These are phyloP conservation scores for Paulownia fortunei DNA, from an alignment of 257 asterid genomes.

Conservation along the genomic window DNA sequence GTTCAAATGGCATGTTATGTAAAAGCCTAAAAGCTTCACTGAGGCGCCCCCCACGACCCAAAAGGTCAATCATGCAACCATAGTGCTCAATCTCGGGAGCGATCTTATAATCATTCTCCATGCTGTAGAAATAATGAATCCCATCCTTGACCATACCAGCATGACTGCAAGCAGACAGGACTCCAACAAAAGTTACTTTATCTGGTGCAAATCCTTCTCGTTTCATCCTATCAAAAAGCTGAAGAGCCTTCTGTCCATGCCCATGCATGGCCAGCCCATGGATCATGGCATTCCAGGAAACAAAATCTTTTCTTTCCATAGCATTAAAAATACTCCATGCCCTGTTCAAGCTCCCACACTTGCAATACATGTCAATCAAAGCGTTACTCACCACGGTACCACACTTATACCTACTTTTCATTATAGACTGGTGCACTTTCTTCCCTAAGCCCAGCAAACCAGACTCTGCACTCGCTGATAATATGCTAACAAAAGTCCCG, in stretches of 20 bases:
- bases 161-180: constrained; percentile 76
- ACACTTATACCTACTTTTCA: constrained; percentile 36
- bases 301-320: constrained; percentile 58
- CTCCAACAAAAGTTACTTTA: constrained; percentile 67
- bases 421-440: constrained; percentile 60
- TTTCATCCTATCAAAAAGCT: constrained; percentile 61
- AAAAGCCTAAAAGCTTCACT: constrained; percentile 66
- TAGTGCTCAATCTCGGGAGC: constrained; percentile 74
- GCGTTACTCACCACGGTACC: constrained; percentile 62
- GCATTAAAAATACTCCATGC: constrained; percentile 58
- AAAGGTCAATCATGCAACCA: constrained; percentile 80
- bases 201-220: constrained; percentile 67
- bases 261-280: constrained; percentile 82
- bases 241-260: constrained; percentile 62
- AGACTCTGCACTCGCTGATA: constrained; percentile 75
- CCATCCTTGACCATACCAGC: constrained; percentile 71
- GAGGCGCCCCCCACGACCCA: constrained; percentile 84
- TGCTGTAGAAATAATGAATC: constrained; percentile 51
- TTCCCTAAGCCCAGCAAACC: constrained; percentile 74
- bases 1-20: constrained; percentile 74
- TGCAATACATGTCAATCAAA: constrained; percentile 81
- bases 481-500: constrained; percentile 59
- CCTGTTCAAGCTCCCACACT: constrained; percentile 71
- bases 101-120: constrained; percentile 61
- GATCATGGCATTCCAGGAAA: constrained; percentile 86